Conservation (phyloP, 371 early-diverging fungal species). For the Blakeslea trispora region DNA sequence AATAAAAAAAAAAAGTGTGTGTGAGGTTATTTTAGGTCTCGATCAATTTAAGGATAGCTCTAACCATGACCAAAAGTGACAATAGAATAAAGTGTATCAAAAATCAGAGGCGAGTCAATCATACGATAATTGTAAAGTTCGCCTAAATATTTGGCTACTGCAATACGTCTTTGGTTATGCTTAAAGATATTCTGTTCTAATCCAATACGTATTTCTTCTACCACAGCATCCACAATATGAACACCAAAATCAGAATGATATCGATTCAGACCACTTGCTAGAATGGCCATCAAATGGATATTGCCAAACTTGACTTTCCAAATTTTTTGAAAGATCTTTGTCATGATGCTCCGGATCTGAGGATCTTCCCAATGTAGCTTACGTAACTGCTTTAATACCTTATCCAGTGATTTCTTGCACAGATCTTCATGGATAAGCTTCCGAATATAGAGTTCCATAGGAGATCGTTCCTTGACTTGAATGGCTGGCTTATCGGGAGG, state of each 20-base stretch:
- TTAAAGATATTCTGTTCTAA: constrained; percentile 84
- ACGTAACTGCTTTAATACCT: constrained; percentile 73
- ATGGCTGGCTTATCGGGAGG: constrained; percentile 73
- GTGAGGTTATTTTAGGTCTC: no score
- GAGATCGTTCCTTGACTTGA: constrained; percentile 65
- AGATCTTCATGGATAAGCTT: constrained; percentile 85
- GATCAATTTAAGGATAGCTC: no score
- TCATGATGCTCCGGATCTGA: constrained; percentile 40
- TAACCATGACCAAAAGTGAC: constrained; percentile 86
- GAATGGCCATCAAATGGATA: constrained; percentile 79
- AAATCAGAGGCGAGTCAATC: constrained; percentile 78
- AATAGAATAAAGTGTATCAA: constrained; percentile 85
- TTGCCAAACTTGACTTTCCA: constrained; percentile 93
- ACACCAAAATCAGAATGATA: constrained; percentile 89
- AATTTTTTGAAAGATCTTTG: constrained; percentile 77
- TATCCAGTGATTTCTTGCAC: constrained; percentile 64
- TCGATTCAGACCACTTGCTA: constrained; percentile 75
- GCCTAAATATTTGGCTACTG: constrained; percentile 83
- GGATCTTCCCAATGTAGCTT: constrained; percentile 87
- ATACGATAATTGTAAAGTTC: constrained; percentile 89
- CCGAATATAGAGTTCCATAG: constrained; percentile 84
- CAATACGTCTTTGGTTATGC: constrained; percentile 88
- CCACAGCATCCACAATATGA: constrained; percentile 77
- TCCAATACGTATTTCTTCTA: constrained; percentile 90
- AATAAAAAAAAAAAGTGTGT: no score